A percentile compares a stretch with the other conserved stretches of the same genome.
Conservation (phyloP, 129 eudicot genomes). For the Flaveria robusta region DNA sequence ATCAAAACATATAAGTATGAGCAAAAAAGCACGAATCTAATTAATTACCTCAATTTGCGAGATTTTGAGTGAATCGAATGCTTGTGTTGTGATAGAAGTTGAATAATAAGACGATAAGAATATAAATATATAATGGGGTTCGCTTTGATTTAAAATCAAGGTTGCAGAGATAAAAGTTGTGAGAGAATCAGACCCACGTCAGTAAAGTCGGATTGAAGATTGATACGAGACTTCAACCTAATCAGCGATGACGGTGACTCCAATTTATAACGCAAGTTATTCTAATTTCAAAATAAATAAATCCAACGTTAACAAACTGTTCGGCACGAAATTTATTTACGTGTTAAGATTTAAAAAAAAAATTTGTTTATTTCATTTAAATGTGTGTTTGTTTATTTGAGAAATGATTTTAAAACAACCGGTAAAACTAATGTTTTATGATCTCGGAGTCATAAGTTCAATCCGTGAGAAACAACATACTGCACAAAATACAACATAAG, state of each 20-base stretch:
- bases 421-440: too few species aligned
- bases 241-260: slow-evolving; percentile 6
- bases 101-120: neutral
- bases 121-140: neutral
- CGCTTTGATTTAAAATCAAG: slow-evolving; percentile 19
- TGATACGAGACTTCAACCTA: slow-evolving; percentile 7
- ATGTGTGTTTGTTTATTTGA: too few species aligned
- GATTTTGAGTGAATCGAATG: slow-evolving; percentile 15
- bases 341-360: too few species aligned
- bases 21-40: neutral
- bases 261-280: neutral
- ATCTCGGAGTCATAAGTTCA: too few species aligned
- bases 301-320: too few species aligned
- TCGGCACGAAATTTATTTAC: too few species aligned
- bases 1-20: neutral
- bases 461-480: too few species aligned
- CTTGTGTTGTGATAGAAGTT: slow-evolving; percentile 12
- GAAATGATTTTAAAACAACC: too few species aligned
- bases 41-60: slow-evolving; percentile 16
- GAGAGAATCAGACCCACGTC: slow-evolving; percentile 44
- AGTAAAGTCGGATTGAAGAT: slow-evolving; percentile 22
- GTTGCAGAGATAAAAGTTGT: slow-evolving; percentile 26
- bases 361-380: too few species aligned
- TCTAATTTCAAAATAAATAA: too few species aligned
- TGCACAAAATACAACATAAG: too few species aligned